Base-by-base conservation (phyloP, 345 rosid species). In the Lepidium aucheri region DNA sequence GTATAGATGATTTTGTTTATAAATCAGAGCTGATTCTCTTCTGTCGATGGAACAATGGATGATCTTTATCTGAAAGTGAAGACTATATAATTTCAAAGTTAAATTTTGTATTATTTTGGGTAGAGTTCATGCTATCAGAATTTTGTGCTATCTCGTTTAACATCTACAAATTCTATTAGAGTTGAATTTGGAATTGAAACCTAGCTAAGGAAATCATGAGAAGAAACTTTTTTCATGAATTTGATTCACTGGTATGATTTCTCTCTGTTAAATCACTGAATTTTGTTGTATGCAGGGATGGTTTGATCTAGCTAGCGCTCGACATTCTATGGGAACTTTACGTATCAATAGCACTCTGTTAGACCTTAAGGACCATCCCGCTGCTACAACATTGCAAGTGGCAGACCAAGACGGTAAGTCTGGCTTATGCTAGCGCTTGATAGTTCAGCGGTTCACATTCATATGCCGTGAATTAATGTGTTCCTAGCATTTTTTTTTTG, bases 261-360 rank as follows among this genome's bases (percentile, higher is more conserved):
- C 32, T 57, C 18, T 58, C 3, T 20, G 8, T 28, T 53, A 7
- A 12, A n/a, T 46, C n/a, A 15, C 6, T 59, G 41, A 61, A 43
- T 18, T 38, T 20, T 45, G 22, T 59, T 38, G 0, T 38, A 51
- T 61, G 47, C 59, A 94, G 97, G 99, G 97, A 54, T 94, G 99
- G 99, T 65, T 94, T 57, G 92, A 94, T 56, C 59, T 94, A 58
- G 92, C 97, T 5, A 80, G 96, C 77, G 95, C 97, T 36, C 74
- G 96, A 28, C 96, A 90, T 63, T 85, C 97, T 3, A 88, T 94
- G 99, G 99, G 99, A 39, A 67, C 86, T 43, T 88, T 80, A 6
- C 89, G 99, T n/a, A 40, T 94, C 69, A 94, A 78, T 61, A 61
- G 83, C 52, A 84, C 83, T 70, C 77, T 88, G 36, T 82, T 90